Percentiles rank a stretch among this genome's conserved stretches.
These are phyloP conservation scores for Leccinum rimulosum DNA, from an alignment of 768 basidiomycete species.

Conservation along the genomic window DNA sequence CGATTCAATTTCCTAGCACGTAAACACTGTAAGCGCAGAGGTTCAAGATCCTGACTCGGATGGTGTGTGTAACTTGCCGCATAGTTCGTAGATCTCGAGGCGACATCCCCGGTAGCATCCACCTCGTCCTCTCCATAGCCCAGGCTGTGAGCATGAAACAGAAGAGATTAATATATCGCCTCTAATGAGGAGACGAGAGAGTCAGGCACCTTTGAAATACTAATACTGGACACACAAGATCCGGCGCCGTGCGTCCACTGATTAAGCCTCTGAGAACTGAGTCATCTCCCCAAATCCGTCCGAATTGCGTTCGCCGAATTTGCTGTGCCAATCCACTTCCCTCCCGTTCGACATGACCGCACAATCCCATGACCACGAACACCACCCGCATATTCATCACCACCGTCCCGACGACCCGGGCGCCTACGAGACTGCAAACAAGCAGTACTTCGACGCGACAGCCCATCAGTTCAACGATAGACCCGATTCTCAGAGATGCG, in stretches of 20 bases:
- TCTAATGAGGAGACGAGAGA: neutral
- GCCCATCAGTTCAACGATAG: slow-evolving; percentile 27
- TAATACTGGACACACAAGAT: neutral
- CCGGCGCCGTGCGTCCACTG: too few relatives aligned
- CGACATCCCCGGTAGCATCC: neutral
- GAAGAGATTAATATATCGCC: neutral
- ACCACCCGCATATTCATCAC: neutral
- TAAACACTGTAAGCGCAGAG: neutral
- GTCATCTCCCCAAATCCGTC: neutral
- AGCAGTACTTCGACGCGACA: slow-evolving; percentile 23
- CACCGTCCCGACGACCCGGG: neutral
- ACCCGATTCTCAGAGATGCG: slow-evolving; percentile 18
- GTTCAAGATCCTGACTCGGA: neutral
- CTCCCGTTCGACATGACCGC: neutral
- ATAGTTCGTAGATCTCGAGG: neutral
- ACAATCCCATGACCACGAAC: neutral
- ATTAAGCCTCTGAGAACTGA: too few relatives aligned
- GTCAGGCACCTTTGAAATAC: neutral
- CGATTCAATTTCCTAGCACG: too few relatives aligned
- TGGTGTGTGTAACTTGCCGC: neutral
- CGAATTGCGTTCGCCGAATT: neutral
- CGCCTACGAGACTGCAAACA: slow-evolving; percentile 25
- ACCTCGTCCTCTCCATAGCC: neutral
- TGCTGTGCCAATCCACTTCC: neutral
- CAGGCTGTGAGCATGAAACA: neutral